Evolutionary conservation across 139 green algal species (phyloP).

Genomic region (Ettlia oleoabundans): DNA sequence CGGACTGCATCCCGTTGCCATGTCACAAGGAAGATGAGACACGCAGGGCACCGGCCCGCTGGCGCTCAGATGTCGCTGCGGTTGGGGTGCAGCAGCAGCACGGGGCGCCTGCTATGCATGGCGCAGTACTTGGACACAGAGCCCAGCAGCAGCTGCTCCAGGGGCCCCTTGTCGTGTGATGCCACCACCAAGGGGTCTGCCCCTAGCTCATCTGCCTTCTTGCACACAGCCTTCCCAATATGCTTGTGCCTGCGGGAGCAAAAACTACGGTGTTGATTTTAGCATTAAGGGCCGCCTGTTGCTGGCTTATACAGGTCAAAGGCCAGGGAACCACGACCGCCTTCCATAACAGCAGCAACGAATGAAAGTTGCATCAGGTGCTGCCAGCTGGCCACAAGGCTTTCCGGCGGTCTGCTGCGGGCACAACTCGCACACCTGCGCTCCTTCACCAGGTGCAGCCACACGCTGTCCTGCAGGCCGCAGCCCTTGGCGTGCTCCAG

Average conservation of each 20-base stretch:
- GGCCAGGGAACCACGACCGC: too few relatives aligned
- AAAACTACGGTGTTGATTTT: too few relatives aligned
- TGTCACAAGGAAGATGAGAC: too few relatives aligned
- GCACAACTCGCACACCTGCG: background rate
- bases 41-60: background rate
- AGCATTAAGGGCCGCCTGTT: too few relatives aligned
- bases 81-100: conserved; percentile 41
- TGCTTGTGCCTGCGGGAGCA: conserved; percentile 17
- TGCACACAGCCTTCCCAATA: conserved; percentile 35
- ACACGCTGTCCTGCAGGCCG: conserved; percentile 11
- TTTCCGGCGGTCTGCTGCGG: too few relatives aligned
- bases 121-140: conserved; percentile 36
- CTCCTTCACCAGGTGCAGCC: conserved; percentile 26
- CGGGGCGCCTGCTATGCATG: conserved; percentile 40
- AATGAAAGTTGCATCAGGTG: background rate
- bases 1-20: too few relatives aligned
- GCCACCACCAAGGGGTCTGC: conserved; percentile 33
- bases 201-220: conserved; percentile 32
- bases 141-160: conserved; percentile 47
- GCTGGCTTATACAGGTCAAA: too few relatives aligned
- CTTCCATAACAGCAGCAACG: too few relatives aligned
- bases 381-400: too few relatives aligned
- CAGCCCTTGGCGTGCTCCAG: background rate
- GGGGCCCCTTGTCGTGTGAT: conserved; percentile 1
- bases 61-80: background rate